These are phyloP conservation scores for Penicillium arizonense DNA, from an alignment of 495 filamentous ascomycete genomes.

Conservation along the genomic window DNA sequence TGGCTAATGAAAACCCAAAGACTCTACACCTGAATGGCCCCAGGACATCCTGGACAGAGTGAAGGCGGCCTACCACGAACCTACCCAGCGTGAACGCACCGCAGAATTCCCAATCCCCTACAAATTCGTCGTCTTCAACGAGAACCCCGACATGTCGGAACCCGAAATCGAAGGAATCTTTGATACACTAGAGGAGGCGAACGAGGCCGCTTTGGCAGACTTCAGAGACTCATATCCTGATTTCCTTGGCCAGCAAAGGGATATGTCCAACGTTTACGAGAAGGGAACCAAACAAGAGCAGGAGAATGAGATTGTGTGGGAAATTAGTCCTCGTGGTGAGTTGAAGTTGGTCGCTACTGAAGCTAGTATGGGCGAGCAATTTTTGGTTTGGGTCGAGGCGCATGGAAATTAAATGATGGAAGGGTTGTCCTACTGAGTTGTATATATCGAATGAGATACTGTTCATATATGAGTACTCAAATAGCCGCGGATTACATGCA, in stretches of 20 bases:
- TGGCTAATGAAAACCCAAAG: slow-evolving; percentile 6
- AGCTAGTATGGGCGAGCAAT: neutral
- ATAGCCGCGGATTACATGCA: slow-evolving; percentile 7
- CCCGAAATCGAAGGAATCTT: neutral
- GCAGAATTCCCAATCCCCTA: neutral
- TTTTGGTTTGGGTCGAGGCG: no score
- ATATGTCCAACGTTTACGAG: slow-evolving; percentile 2
- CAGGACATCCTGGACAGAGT: slow-evolving; percentile 6
- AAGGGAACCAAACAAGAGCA: neutral
- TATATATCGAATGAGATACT: no score
- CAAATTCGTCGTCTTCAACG: neutral
- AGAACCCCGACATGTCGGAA: neutral
- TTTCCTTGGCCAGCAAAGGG: neutral
- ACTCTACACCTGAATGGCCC: neutral
- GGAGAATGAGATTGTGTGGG: neutral
- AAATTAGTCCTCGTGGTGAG: neutral
- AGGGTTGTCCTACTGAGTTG: no score
- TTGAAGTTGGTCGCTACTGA: neutral
- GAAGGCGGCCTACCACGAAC: neutral
- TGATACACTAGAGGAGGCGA: slow-evolving; percentile 4
- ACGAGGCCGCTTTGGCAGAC: neutral
- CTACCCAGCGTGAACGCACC: neutral
- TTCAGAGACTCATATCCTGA: neutral
- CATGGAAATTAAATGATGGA: no score
- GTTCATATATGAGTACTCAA: slow-evolving; percentile 16